phyloP scores from a whole-genome alignment of 805 yeast species.

The Candida germanica region DNA sequence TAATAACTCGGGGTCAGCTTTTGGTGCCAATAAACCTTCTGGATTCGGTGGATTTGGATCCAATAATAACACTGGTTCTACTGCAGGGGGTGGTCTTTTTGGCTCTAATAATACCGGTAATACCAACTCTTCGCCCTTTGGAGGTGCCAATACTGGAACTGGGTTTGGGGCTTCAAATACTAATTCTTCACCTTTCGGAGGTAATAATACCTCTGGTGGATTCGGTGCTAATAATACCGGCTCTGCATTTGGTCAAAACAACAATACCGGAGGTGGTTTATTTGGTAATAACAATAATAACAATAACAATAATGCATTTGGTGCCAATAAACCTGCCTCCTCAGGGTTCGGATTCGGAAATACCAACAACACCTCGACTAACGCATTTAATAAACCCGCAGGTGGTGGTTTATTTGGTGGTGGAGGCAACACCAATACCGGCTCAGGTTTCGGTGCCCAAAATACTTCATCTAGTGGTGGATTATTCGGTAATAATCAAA shows the following conservation, averaged over 20 bases:
- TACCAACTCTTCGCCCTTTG: slow-evolving; percentile 19
- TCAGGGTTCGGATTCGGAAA: slow-evolving; percentile 17
- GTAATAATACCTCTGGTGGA: slow-evolving; percentile 16
- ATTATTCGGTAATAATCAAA: slow-evolving; percentile 24
- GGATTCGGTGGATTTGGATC: slow-evolving; percentile 19
- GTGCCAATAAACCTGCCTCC: slow-evolving; percentile 23
- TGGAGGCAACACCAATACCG: slow-evolving; percentile 16
- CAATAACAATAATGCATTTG: slow-evolving; percentile 21
- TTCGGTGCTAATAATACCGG: slow-evolving; percentile 17
- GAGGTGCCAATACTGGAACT: slow-evolving; percentile 11
- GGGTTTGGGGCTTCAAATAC: slow-evolving; percentile 27
- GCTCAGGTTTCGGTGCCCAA: slow-evolving; percentile 21
- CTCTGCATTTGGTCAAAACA: slow-evolving; percentile 15
- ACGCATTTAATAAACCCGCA: slow-evolving; percentile 21
- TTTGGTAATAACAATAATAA: slow-evolving; percentile 23
- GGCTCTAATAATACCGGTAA: slow-evolving; percentile 25
- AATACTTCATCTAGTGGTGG: slow-evolving; percentile 14
- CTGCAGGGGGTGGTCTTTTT: slow-evolving; percentile 17
- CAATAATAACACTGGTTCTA: slow-evolving; percentile 13
- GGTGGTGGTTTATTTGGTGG: slow-evolving; percentile 28
- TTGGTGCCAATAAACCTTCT: slow-evolving; percentile 17
- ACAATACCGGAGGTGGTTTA: slow-evolving; percentile 21
- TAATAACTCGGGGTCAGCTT: slow-evolving; percentile 13
- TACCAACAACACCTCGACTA: slow-evolving; percentile 15
- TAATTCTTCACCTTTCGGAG: slow-evolving; percentile 13